Percentiles rank a stretch among this genome's conserved stretches.
phyloP scores from a whole-genome alignment of 2,329 filamentous ascomycete species.

The Parasarocladium wereldwijsianum region DNA sequence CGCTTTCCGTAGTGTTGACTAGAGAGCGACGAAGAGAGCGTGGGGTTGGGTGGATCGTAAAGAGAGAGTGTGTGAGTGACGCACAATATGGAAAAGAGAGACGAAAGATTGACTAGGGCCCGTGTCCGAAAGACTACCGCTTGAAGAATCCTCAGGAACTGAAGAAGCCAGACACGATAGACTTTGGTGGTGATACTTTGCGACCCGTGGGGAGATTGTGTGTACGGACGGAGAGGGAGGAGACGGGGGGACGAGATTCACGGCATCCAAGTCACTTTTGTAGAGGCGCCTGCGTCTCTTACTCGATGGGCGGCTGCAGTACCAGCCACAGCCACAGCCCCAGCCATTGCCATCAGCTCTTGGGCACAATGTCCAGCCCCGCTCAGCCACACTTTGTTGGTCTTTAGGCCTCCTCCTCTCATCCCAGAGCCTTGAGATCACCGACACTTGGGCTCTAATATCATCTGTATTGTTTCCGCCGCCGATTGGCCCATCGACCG shows the following conservation, averaged over 20 bases:
- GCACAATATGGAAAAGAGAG: slow-evolving; percentile 17
- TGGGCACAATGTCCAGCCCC: too few relatives aligned
- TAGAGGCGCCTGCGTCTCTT: too few relatives aligned
- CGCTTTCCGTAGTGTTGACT: slow-evolving; percentile 14
- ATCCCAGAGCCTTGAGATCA: too few relatives aligned
- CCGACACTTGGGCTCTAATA: too few relatives aligned
- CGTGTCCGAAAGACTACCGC: slow-evolving; percentile 36
- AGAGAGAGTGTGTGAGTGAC: slow-evolving; percentile 21
- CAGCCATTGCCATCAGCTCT: too few relatives aligned
- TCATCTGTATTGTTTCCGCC: too few relatives aligned
- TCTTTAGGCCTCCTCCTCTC: too few relatives aligned
- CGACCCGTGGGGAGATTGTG: slow-evolving; percentile 40
- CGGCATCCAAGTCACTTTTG: slow-evolving; percentile 7
- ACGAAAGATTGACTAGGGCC: slow-evolving; percentile 35
- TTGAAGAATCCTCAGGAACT: slow-evolving; percentile 12
- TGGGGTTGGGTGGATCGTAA: slow-evolving; percentile 12
- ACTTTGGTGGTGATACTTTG: slow-evolving; percentile 34
- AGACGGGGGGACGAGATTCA: slow-evolving; percentile 14
- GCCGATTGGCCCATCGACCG: too few relatives aligned
- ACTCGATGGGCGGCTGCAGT: too few relatives aligned
- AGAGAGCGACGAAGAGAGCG: slow-evolving; percentile 42
- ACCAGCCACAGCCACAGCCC: too few relatives aligned
- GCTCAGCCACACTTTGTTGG: too few relatives aligned
- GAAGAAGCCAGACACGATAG: slow-evolving; percentile 34
- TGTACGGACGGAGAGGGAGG: slow-evolving; percentile 36